Conservation (phyloP, 306 rosid genomes). For the Quercus alba region DNA sequence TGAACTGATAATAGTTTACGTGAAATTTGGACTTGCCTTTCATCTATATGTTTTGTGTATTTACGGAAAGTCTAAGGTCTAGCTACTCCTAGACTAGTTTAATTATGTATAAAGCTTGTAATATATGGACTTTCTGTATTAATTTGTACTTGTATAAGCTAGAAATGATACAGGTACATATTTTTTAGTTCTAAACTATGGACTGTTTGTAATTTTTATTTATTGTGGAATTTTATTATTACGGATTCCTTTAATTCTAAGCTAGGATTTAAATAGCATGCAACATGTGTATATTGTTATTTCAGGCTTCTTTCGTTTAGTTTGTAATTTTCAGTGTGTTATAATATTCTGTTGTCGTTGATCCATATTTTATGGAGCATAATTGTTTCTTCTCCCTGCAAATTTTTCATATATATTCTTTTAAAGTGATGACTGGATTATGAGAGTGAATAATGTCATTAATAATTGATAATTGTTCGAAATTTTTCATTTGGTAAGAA, state of each 20-base stretch:
- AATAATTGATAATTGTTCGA: too few species aligned
- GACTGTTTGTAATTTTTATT: not conserved
- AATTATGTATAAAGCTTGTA: too few species aligned
- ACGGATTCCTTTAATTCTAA: not conserved
- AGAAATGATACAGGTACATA: slow-evolving; percentile 83
- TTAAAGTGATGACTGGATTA: not conserved
- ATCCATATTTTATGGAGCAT: not conserved
- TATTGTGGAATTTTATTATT: not conserved
- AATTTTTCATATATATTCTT: not conserved
- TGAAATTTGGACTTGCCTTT: too few species aligned
- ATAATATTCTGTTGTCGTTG: not conserved
- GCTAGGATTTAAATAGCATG: not conserved
- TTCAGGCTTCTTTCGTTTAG: not conserved
- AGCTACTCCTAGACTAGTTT: too few species aligned
- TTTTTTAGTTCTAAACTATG: not conserved
- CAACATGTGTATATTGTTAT: not conserved
- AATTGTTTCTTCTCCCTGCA: not conserved
- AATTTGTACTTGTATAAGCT: slow-evolving; percentile 19
- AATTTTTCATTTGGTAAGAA: too few species aligned
- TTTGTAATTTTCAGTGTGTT: not conserved
- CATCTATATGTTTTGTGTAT: too few species aligned
- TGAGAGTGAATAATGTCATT: too few species aligned
- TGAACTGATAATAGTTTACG: too few species aligned
- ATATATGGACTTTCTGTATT: too few species aligned
- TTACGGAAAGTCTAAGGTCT: too few species aligned